phyloP scores from a whole-genome alignment of 495 filamentous ascomycete genomes.

The Extremus antarcticus region DNA sequence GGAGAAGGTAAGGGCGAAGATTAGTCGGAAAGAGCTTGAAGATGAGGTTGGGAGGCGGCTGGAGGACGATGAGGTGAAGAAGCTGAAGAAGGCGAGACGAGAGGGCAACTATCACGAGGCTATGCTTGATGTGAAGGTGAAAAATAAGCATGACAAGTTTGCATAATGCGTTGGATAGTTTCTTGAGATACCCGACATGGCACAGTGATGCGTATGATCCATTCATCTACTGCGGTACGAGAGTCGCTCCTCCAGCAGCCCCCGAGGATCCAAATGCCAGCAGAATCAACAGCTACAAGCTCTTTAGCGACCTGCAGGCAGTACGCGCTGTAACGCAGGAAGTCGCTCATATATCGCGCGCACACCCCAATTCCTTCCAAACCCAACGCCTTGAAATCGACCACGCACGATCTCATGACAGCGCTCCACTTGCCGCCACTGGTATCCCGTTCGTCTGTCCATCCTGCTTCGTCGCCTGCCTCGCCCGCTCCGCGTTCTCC shows the following conservation, averaged over 20 bases:
- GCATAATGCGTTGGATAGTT: conserved; percentile 30
- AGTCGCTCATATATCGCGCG: no score
- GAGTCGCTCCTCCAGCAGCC: no score
- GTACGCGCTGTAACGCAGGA: no score
- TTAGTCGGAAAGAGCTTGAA: conserved; percentile 81
- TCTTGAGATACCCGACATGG: background rate
- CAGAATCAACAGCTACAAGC: no score
- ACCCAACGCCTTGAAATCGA: no score
- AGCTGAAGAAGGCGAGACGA: conserved; percentile 67
- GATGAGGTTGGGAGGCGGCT: conserved; percentile 62
- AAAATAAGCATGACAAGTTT: conserved; percentile 95
- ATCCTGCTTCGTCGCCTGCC: background rate
- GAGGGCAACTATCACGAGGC: conserved; percentile 89
- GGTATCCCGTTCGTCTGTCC: background rate
- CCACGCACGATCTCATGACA: background rate
- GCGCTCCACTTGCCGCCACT: background rate
- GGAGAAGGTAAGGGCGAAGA: conserved; percentile 69
- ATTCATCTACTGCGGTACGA: no score
- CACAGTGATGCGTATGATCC: no score
- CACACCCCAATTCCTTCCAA: no score
- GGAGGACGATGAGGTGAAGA: conserved; percentile 75
- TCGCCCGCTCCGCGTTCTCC: background rate
- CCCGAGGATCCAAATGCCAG: no score
- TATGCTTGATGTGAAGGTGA: conserved; percentile 79
- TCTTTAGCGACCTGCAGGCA: no score